Evolutionary conservation across 352 stramenopile species (phyloP).

Genomic region (Phytophthora rubi): DNA sequence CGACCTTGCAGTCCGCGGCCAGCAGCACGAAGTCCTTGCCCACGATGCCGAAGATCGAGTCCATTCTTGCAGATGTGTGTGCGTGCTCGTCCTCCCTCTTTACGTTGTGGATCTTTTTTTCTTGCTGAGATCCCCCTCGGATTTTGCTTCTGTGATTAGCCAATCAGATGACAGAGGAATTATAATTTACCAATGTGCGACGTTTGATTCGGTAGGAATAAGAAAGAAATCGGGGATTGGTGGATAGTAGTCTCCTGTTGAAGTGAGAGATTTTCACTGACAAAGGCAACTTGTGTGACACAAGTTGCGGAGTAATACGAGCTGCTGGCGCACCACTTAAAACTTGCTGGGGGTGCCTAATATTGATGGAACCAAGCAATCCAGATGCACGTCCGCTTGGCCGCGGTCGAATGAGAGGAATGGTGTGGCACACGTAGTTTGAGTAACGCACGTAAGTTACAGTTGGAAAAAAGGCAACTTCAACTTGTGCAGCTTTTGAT

Average conservation of each 20-base stretch:
- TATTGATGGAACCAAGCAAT: no score
- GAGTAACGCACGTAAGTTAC: no score
- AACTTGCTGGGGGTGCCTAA: no score
- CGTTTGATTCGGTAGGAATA: constrained; percentile 1
- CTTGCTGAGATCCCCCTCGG: constrained; percentile 14
- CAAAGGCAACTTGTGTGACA: background rate
- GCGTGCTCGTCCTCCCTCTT: constrained; percentile 27
- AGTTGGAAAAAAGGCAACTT: background rate
- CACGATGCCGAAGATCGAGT: constrained; percentile 90
- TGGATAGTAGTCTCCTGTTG: background rate
- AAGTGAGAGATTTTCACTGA: background rate
- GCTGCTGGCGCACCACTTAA: no score
- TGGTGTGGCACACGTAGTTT: no score
- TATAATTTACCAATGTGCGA: background rate
- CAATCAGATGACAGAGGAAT: background rate
- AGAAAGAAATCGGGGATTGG: background rate
- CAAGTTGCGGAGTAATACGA: no score
- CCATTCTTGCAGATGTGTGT: constrained; percentile 49
- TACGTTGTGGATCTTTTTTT: constrained; percentile 37
- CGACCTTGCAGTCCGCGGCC: constrained; percentile 90
- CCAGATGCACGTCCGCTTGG: no score
- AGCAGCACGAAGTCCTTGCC: constrained; percentile 93
- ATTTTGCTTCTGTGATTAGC: constrained; percentile 1
- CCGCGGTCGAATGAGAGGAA: no score
- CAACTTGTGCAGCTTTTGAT: background rate